Evolutionary conservation across 2,329 filamentous ascomycete genomes (phyloP), one percentile per base, ranked within the genome.

Genomic region (Lecanicillium sp.): DNA sequence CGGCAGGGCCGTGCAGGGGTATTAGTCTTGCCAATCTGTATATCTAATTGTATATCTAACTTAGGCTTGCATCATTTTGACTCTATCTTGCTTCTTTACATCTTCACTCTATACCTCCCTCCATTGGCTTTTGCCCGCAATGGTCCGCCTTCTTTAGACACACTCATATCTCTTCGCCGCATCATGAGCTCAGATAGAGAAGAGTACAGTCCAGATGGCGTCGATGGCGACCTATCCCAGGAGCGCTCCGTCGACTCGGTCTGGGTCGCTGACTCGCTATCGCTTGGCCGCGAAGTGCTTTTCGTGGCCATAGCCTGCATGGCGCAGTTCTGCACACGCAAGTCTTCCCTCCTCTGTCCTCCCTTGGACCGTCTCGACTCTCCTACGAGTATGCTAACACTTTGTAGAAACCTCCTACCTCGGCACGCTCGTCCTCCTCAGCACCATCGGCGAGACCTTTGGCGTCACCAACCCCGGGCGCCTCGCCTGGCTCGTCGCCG

Each of bases 401-500:
- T 4, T 17, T 3, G 9, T 40, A 65, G 61, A 65, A 46, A 55
- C 57, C 14, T 57, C 50, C 7, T 57, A 47, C 37, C 46, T 58
- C 39, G 49, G 49, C 25, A 56, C 54, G 1, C 54, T 79, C 20
- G 60, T 71, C 7, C 67, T 72, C 8, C 56, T 74, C 1, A 58
- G 57, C 36, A 61, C 68, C 25, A 70, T 77, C 37, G 70, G 67
- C 14, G 46, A 51, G 11, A 63, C 57, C 33, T 76, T 77, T 44
- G 57, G 58, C 13, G 55, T 69, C 33, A 59, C 50, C 4, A 60
- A 65, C 3, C 53, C 59, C 0, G 66, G 65, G 8, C 53, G 66
- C n/a, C 56, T 77, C 12, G 66, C 64, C 33, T 80, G 77, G 74
- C 66, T 72, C 33, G 63, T 74, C 10, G 74, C 74, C 1, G 73